Conservation (phyloP, 1,284 basidiomycete genomes). For the Cryptococcus hybrid region DNA sequence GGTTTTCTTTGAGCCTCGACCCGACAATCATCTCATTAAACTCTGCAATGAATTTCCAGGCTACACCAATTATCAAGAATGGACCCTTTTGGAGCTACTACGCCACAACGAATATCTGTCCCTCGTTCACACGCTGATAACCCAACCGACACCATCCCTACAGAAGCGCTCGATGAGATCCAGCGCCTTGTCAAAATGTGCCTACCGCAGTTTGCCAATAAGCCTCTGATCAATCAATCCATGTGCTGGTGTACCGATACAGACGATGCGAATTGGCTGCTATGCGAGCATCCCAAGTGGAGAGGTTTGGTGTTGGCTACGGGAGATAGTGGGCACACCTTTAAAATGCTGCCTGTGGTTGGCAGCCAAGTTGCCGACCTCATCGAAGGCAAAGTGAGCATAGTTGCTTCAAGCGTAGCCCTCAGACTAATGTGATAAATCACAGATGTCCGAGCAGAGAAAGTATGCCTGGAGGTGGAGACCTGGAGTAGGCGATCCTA, state of each 20-base stretch:
- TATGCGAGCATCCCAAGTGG: conserved; percentile 37
- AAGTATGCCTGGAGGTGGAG: conserved; percentile 36
- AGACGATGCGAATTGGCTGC: conserved; percentile 32
- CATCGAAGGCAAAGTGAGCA: conserved; percentile 33
- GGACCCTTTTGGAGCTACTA: conserved; percentile 22
- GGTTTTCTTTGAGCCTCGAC: conserved; percentile 36
- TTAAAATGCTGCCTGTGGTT: conserved; percentile 50
- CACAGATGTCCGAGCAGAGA: conserved; percentile 24
- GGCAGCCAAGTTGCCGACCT: conserved; percentile 46
- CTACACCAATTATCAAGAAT: conserved; percentile 22
- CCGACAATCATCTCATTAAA: conserved; percentile 25
- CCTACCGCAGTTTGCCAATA: conserved; percentile 32
- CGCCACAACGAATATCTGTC: conserved; percentile 27
- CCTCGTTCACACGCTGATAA: conserved; percentile 45
- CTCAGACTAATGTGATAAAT: neutral
- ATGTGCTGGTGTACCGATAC: conserved; percentile 50
- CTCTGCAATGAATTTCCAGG: conserved; percentile 41
- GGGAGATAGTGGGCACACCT: conserved; percentile 37
- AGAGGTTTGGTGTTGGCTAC: conserved; percentile 34
- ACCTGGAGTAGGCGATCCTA: conserved; percentile 30
- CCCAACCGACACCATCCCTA: conserved; percentile 43
- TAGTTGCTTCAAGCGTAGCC: neutral
- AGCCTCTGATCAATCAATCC: conserved; percentile 29
- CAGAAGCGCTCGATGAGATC: conserved; percentile 23
- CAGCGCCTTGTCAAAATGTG: conserved; percentile 27